Percentiles rank a stretch among this genome's conserved stretches.
phyloP scores from a whole-genome alignment of 495 filamentous ascomycete genomes.

The Aspergillus panamensis region DNA sequence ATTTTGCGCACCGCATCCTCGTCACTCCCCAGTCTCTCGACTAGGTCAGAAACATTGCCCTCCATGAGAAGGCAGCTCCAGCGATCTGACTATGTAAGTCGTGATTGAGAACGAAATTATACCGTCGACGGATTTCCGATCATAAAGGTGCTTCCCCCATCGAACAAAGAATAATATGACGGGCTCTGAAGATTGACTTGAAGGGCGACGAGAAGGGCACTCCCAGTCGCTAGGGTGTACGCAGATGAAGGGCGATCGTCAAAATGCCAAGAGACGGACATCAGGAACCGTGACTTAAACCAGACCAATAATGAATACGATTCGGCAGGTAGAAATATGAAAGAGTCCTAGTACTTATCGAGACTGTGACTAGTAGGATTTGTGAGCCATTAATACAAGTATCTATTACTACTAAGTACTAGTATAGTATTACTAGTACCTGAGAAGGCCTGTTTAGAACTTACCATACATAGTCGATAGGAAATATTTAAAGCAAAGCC shows the following conservation, averaged over 20 bases:
- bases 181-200: too few species aligned
- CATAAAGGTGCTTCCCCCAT: neutral
- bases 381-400: too few species aligned
- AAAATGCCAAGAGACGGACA: neutral
- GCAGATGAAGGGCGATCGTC: neutral
- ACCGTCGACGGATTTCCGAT: neutral
- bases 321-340: neutral
- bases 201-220: too few species aligned
- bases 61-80: constrained; percentile 42
- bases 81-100: neutral
- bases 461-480: too few species aligned
- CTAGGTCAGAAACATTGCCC: constrained; percentile 60
- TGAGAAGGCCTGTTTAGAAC: too few species aligned
- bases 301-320: neutral
- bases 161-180: neutral
- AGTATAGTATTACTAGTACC: too few species aligned
- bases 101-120: too few species aligned
- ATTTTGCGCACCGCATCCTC: constrained; percentile 96
- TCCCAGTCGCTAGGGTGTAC: too few species aligned
- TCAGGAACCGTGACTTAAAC: neutral
- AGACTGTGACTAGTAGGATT: too few species aligned
- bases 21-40: constrained; percentile 65
- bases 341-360: neutral
- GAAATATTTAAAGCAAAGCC: too few species aligned
- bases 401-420: too few species aligned